Evolutionary conservation across 345 rosid species (phyloP).

Genomic region (Erodium maritimum): DNA sequence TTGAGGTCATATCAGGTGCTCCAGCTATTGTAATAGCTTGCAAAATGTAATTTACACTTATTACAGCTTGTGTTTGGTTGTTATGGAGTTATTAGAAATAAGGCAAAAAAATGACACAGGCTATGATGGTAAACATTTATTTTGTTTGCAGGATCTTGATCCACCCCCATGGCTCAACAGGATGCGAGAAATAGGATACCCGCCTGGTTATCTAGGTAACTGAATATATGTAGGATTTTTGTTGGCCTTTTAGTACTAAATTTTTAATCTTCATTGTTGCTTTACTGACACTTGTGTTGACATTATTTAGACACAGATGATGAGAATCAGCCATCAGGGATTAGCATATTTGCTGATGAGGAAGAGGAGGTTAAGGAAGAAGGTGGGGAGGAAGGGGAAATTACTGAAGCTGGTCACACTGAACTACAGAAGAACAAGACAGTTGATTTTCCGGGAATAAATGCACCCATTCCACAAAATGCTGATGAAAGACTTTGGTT

Average conservation of each 20-base stretch:
- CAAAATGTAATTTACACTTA: neutral
- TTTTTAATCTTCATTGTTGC: neutral
- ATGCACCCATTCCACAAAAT: conserved; percentile 68
- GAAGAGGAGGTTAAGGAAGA: conserved; percentile 42
- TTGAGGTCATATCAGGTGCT: too few relatives aligned
- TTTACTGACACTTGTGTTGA: conserved; percentile 1
- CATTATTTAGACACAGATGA: conserved; percentile 40
- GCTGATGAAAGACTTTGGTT: conserved; percentile 65
- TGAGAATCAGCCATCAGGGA: conserved; percentile 59
- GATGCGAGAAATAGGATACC: conserved; percentile 95
- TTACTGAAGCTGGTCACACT: conserved; percentile 21
- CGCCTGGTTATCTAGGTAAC: conserved; percentile 87
- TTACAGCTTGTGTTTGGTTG: neutral
- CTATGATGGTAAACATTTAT: neutral
- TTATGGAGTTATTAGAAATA: neutral
- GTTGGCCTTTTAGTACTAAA: neutral
- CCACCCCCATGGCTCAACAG: conserved; percentile 98
- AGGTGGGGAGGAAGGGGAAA: conserved; percentile 69
- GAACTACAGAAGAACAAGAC: conserved; percentile 40
- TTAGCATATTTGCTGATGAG: conserved; percentile 57
- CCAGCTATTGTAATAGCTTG: too few relatives aligned
- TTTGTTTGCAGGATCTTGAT: conserved; percentile 64
- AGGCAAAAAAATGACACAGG: neutral
- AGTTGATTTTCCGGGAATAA: conserved; percentile 71
- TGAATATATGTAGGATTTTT: neutral